phyloP scores from a whole-genome alignment of 139 green algal species.

The Micractinium conductrix region DNA sequence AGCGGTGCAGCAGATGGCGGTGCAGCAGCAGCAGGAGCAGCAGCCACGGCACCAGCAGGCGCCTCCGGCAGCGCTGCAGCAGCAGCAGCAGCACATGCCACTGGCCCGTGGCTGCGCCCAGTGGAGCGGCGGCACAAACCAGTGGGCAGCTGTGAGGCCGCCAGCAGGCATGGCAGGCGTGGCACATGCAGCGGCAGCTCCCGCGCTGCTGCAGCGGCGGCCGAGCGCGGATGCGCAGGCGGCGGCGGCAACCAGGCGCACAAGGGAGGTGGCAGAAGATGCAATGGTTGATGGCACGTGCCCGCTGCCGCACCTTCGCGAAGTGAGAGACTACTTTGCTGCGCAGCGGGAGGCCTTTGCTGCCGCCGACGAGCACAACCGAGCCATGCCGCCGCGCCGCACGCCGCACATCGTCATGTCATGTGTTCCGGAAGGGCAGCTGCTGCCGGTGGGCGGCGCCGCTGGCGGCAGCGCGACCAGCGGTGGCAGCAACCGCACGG shows the following conservation, averaged over 20 bases:
- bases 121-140: not conserved
- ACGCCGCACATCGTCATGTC: constrained; percentile 4
- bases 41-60: not conserved
- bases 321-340: constrained; percentile 30
- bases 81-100: not conserved
- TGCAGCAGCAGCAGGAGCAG: constrained; percentile 13
- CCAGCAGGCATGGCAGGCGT: not conserved
- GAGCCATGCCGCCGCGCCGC: constrained; percentile 1
- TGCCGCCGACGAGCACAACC: constrained; percentile 49
- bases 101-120: not conserved
- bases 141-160: constrained; percentile 17
- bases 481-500: not conserved
- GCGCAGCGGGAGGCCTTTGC: constrained; percentile 51
- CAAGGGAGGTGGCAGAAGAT: constrained; percentile 2
- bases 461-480: not conserved
- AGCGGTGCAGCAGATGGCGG: not conserved
- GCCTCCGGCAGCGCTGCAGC: not conserved
- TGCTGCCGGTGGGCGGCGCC: not conserved
- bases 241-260: not conserved
- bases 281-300: constrained; percentile 18
- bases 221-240: not conserved
- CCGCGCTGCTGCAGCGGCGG: not conserved
- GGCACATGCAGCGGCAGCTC: not conserved
- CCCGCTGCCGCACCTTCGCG: constrained; percentile 7
- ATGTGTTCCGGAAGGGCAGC: not conserved